phyloP scores from a whole-genome alignment of 345 rosid species.

The Limnanthes douglasii region DNA sequence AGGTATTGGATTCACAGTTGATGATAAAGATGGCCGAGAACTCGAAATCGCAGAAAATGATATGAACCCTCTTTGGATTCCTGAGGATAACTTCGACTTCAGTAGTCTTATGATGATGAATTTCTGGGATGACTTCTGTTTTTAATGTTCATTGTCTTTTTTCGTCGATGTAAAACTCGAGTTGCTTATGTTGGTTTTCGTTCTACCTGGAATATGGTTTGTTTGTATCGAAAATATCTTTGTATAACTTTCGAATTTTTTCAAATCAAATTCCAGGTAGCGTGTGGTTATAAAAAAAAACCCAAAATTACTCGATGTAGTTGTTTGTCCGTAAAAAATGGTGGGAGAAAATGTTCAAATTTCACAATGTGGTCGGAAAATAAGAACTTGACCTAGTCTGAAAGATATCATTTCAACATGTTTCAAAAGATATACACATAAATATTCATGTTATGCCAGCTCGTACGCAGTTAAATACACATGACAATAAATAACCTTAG shows the following conservation, averaged over 20 bases:
- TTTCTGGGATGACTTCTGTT: slow-evolving; percentile 20
- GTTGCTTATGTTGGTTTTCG: slow-evolving; percentile 4
- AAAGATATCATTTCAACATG: too few species aligned
- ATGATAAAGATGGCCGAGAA: slow-evolving; percentile 9
- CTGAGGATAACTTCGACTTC: slow-evolving; percentile 23
- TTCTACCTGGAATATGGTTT: not conserved
- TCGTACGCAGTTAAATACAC: too few species aligned
- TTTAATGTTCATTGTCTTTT: slow-evolving; percentile 6
- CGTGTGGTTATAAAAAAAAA: slow-evolving; percentile 22
- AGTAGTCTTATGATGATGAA: slow-evolving; percentile 25
- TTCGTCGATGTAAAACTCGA: slow-evolving; percentile 1
- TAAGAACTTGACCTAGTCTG: too few species aligned
- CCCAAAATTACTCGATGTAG: slow-evolving; percentile 11
- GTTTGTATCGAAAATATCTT: slow-evolving; percentile 12
- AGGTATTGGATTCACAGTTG: slow-evolving; percentile 3
- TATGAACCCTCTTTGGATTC: slow-evolving; percentile 27
- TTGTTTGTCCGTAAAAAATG: not conserved
- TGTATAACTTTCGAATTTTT: too few species aligned
- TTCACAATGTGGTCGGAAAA: too few species aligned
- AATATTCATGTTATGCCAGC: too few species aligned
- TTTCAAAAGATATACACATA: too few species aligned
- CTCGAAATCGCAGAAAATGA: slow-evolving; percentile 11
- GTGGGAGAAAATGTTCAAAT: too few species aligned
- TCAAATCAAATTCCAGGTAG: too few species aligned
- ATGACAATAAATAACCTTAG: not conserved